A percentile compares a stretch with the other conserved stretches of the same genome.
Conservation (phyloP, 2,329 filamentous ascomycete genomes). For the Fusarium armeniacum region DNA sequence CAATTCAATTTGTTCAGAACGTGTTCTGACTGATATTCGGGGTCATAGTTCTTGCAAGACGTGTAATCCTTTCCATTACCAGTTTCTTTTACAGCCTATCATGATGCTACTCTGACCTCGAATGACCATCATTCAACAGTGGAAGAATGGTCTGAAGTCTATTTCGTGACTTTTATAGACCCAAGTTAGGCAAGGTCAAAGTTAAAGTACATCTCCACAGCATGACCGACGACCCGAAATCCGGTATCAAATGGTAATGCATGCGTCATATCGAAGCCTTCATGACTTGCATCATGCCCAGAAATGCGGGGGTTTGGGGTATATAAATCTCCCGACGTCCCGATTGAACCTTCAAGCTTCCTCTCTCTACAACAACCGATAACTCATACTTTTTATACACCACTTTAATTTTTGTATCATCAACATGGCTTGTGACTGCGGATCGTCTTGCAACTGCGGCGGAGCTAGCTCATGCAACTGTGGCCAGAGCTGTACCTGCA, state of each 20-base stretch:
- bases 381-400: not conserved
- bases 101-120: not conserved
- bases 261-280: conserved; percentile 17
- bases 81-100: not conserved
- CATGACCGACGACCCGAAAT: conserved; percentile 1
- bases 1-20: not conserved
- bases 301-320: conserved; percentile 19
- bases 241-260: not conserved
- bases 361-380: not conserved
- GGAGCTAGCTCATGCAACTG: conserved; percentile 14
- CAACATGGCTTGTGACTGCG: conserved; percentile 29
- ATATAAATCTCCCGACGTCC: conserved; percentile 14
- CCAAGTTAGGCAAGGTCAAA: not conserved
- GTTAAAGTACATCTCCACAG: not conserved
- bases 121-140: not conserved
- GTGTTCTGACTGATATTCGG: not conserved
- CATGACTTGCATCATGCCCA: not conserved
- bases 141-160: not conserved
- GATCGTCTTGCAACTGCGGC: conserved; percentile 19
- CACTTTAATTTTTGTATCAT: not conserved
- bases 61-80: too few relatives aligned
- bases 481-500: conserved; percentile 24
- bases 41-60: too few relatives aligned
- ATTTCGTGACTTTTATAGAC: not conserved
- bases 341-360: not conserved